Conservation (phyloP, 2,329 filamentous ascomycete species). For the Aspergillus pseudoglaucus region DNA sequence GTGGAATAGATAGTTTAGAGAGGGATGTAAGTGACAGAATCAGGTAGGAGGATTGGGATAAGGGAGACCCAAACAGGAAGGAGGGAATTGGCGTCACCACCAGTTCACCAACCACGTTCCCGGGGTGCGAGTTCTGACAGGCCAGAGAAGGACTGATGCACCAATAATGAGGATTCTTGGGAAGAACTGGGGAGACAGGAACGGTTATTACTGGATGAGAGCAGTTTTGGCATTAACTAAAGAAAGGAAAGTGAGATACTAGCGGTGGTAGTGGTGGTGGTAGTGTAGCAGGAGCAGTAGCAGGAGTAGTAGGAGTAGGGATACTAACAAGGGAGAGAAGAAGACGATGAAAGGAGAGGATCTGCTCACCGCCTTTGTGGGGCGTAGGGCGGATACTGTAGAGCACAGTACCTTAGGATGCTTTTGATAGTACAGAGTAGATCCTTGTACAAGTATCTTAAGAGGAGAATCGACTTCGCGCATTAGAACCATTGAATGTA, state of each 20-base stretch:
- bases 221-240: slow-evolving; percentile 1
- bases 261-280: not conserved
- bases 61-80: not conserved
- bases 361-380: slow-evolving; percentile 18
- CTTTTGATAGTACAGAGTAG: too few relatives aligned
- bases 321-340: slow-evolving; percentile 6
- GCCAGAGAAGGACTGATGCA: slow-evolving; percentile 11
- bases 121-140: slow-evolving; percentile 24
- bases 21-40: slow-evolving; percentile 11
- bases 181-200: slow-evolving; percentile 8
- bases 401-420: too few relatives aligned
- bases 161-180: slow-evolving; percentile 8
- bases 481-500: not conserved
- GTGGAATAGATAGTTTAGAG: slow-evolving; percentile 11
- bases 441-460: too few relatives aligned
- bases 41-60: slow-evolving; percentile 7
- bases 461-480: too few relatives aligned
- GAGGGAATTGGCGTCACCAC: slow-evolving; percentile 21
- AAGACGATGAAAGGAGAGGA: slow-evolving; percentile 14
- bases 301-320: not conserved
- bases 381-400: not conserved
- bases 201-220: slow-evolving; percentile 8
- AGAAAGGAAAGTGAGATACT: too few relatives aligned
- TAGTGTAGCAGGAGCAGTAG: not conserved
- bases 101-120: slow-evolving; percentile 22